These are phyloP conservation scores for Diplodia sapinea DNA, from an alignment of 2,329 filamentous ascomycete species.

Conservation along the genomic window DNA sequence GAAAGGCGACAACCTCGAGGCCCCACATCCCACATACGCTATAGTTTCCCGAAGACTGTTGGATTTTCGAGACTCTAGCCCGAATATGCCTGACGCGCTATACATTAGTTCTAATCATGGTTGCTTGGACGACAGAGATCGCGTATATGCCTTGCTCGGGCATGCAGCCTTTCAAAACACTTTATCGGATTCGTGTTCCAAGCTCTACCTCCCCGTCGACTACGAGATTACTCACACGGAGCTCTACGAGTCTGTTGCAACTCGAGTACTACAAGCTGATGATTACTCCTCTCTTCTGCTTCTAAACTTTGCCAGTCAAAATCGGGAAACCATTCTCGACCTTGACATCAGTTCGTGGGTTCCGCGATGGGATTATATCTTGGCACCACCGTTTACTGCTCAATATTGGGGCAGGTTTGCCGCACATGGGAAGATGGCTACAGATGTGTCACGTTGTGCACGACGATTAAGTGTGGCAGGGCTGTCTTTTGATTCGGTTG, in stretches of 20 bases:
- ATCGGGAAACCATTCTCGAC: background rate
- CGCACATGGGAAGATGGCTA: background rate
- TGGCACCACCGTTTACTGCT: fast-evolving
- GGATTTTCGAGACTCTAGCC: background rate
- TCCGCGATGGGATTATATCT: background rate
- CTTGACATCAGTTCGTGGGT: background rate
- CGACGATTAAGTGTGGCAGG: background rate
- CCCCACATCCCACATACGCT: too few relatives aligned
- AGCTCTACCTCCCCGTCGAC: background rate
- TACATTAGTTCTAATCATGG: fast-evolving
- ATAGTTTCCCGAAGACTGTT: too few relatives aligned
- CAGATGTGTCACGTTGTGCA: background rate
- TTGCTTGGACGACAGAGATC: background rate
- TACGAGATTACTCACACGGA: background rate
- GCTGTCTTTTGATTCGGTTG: background rate
- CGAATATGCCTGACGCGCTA: background rate
- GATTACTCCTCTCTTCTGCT: background rate
- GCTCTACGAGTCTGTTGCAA: background rate
- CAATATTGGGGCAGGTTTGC: too few relatives aligned
- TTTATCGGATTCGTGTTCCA: background rate
- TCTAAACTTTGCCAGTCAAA: background rate
- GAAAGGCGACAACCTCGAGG: background rate
- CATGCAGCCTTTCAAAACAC: background rate
- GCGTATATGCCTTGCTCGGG: background rate
- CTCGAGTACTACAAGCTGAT: background rate